Evolutionary conservation across 208 protist genomes (phyloP).

Genomic region (Wallacemonas sp.): DNA sequence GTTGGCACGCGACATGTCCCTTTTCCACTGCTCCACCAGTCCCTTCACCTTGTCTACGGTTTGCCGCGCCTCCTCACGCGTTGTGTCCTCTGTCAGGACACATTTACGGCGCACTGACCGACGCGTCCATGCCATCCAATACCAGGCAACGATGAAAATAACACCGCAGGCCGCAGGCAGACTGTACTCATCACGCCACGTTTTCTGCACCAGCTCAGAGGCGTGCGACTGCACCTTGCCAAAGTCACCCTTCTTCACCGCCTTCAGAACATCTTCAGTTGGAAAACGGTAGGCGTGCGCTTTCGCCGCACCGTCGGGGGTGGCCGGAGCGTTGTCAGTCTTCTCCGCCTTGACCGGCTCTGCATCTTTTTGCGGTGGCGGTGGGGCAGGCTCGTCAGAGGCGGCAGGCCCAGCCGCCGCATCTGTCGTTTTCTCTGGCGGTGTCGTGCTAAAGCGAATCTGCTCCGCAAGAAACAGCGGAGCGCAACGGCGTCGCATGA

Average conservation of each 20-base stretch:
- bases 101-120: conserved; percentile 65
- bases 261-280: conserved; percentile 53
- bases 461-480: neutral
- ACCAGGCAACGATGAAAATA: conserved; percentile 68
- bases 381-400: neutral
- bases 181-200: conserved; percentile 73
- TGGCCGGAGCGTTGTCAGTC: conserved; percentile 1
- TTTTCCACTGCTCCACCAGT: conserved; percentile 61
- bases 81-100: conserved; percentile 32
- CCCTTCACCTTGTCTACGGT: conserved; percentile 48
- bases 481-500: neutral
- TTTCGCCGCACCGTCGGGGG: neutral
- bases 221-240: conserved; percentile 59
- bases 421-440: conserved; percentile 7
- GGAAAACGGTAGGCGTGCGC: conserved; percentile 31
- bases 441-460: neutral
- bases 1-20: conserved; percentile 57
- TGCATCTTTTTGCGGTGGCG: too few species aligned
- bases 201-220: conserved; percentile 54
- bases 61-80: conserved; percentile 61
- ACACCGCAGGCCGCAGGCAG: conserved; percentile 54
- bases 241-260: conserved; percentile 68
- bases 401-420: neutral
- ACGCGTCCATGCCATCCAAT: conserved; percentile 61
- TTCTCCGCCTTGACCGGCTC: conserved; percentile 1